phyloP scores from a whole-genome alignment of 73 alveolate genomes.

The Paramecium octaurelia region DNA sequence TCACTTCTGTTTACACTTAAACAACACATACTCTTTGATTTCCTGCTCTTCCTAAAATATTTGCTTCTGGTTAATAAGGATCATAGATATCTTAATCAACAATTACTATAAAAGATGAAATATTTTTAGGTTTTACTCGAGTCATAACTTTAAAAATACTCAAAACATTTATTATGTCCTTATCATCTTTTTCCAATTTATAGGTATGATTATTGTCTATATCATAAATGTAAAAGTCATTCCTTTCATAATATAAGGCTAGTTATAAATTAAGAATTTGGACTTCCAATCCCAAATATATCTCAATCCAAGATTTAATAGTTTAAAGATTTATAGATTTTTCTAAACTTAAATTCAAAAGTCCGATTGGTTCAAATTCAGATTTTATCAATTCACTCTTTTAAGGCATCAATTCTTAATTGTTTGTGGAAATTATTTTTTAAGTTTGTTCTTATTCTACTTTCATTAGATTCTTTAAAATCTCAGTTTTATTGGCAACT shows the following conservation, averaged over 20 bases:
- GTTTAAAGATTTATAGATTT: neutral
- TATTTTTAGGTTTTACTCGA: neutral
- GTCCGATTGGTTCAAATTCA: neutral
- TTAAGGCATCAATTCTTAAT: neutral
- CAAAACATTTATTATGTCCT: neutral
- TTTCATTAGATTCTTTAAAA: neutral
- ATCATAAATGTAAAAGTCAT: neutral
- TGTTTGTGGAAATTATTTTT: neutral
- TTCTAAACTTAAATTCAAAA: neutral
- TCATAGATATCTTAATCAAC: conserved; percentile 47
- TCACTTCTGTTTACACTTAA: neutral
- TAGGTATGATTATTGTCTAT: neutral
- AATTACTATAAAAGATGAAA: neutral
- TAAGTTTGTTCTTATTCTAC: neutral
- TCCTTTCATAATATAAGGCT: neutral
- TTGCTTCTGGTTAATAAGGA: neutral
- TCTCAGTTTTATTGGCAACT: neutral
- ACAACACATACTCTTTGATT: conserved; percentile 43
- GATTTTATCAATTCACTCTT: neutral
- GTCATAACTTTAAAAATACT: neutral
- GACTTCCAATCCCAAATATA: neutral
- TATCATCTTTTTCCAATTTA: neutral
- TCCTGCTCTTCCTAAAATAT: conserved; percentile 52
- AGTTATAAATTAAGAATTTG: neutral
- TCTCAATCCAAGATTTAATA: neutral